Base-by-base conservation (phyloP, 371 early-diverging fungal genomes). In the Mortierella sp. region DNA sequence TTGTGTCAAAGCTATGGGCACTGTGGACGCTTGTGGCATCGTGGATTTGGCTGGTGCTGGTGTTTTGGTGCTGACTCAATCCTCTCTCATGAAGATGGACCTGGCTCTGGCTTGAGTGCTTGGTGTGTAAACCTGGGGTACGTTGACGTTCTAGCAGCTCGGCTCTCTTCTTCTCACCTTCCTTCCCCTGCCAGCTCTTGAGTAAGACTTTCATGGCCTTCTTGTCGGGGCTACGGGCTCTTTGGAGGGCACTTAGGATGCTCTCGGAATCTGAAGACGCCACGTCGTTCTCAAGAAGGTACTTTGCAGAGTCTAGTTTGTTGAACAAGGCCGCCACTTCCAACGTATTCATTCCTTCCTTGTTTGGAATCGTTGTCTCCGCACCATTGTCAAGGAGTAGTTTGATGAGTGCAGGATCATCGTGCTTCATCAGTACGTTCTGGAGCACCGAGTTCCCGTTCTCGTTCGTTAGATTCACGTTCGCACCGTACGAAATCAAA, bases 381-480 rank as follows among this genome's bases (percentile, higher is more conserved):
- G 76, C 76, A 0, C 76, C 76, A n/a, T 64, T 68, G 13, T 76
- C 76, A 24, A 68, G 52, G 0, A 76, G 58, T 21, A 76, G 16
- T 44, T 76, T 76, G 47, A 76, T 49, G 24, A 76, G 49, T 7
- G 52, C 37, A 9, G 76, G 76, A 19, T 76, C 69, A 21, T 76
- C 76, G 22, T 76, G 76, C 54, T 76, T 76, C 76, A 76, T 68
- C 54, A 76, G 27, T 13, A 68, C 65, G 47, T 76, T 76, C 51
- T 76, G 76, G 17, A 76, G 44, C 46, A 76, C 76, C 2, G 69
- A 64, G 51, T 76, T 76, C 27, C 76, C 76, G 34, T 76, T 68
- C 31, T 63, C 69, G 39, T 76, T 76, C 4, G 68, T 57, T 13
- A 76, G 54, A 25, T 76, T 76, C 46, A 76, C 76, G 12, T 76